Evolutionary conservation across 768 basidiomycete species (phyloP).

Genomic region (Termitomyces sp.): DNA sequence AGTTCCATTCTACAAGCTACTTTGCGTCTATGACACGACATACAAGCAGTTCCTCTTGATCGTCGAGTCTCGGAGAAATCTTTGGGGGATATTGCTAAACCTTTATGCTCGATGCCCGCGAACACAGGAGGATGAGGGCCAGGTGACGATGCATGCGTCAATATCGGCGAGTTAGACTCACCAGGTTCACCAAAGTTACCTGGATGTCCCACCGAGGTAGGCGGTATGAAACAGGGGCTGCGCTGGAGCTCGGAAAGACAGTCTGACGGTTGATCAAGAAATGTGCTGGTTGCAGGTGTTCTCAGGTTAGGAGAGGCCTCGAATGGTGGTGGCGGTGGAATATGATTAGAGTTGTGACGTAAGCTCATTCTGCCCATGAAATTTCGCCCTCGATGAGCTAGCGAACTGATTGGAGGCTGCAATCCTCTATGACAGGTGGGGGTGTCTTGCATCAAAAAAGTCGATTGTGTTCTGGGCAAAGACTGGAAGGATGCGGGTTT

Average conservation of each 20-base stretch:
- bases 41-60: neutral
- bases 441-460: too few species aligned
- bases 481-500: neutral
- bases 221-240: too few species aligned
- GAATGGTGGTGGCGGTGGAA: neutral
- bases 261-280: neutral
- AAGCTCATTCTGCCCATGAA: neutral
- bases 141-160: neutral
- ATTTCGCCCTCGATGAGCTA: neutral
- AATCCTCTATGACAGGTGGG: too few species aligned
- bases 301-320: neutral
- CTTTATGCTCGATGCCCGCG: neutral
- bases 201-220: too few species aligned
- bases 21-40: slow-evolving; percentile 2
- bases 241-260: neutral
- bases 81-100: neutral
- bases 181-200: neutral
- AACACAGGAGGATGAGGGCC: neutral
- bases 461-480: neutral
- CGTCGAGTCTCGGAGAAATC: neutral
- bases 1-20: slow-evolving; percentile 2
- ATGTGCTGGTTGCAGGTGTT: neutral
- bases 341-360: neutral
- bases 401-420: neutral
- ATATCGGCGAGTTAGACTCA: neutral